A percentile compares a stretch with the other conserved stretches of the same genome.
Conservation (phyloP, 306 rosid genomes). For the Acacia acuminata region DNA sequence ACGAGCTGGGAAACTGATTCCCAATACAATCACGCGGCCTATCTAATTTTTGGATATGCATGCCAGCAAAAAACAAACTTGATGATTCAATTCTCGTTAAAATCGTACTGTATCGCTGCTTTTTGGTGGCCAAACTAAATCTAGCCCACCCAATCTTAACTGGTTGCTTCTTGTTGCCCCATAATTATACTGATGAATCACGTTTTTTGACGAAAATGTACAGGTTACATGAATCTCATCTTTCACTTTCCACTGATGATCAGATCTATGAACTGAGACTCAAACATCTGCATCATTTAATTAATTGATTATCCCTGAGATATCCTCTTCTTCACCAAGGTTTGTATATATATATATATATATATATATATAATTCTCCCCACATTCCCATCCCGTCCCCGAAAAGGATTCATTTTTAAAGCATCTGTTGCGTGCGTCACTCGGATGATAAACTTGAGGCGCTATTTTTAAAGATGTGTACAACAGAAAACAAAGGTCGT, state of each 20-base stretch:
- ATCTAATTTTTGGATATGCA: slow-evolving; percentile 6
- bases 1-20: too few relatives aligned
- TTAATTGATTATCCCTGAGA: too few relatives aligned
- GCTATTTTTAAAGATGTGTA: background rate
- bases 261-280: background rate
- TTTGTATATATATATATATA: too few relatives aligned
- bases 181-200: background rate
- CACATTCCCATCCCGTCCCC: background rate
- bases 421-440: background rate
- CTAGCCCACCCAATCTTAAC: background rate
- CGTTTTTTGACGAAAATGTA: background rate
- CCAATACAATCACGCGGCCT: background rate
- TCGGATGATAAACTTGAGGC: background rate
- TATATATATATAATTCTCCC: too few relatives aligned
- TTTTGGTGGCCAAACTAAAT: background rate
- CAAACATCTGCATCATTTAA: background rate
- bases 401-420: background rate
- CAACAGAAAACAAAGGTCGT: too few relatives aligned
- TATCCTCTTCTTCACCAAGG: too few relatives aligned
- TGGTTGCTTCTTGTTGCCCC: background rate
- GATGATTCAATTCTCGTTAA: background rate
- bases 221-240: background rate
- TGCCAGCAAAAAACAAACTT: background rate
- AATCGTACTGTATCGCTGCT: background rate
- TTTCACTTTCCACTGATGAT: background rate